phyloP scores from a whole-genome alignment of 768 basidiomycete genomes.

The Lactarius pseudohatsudake region DNA sequence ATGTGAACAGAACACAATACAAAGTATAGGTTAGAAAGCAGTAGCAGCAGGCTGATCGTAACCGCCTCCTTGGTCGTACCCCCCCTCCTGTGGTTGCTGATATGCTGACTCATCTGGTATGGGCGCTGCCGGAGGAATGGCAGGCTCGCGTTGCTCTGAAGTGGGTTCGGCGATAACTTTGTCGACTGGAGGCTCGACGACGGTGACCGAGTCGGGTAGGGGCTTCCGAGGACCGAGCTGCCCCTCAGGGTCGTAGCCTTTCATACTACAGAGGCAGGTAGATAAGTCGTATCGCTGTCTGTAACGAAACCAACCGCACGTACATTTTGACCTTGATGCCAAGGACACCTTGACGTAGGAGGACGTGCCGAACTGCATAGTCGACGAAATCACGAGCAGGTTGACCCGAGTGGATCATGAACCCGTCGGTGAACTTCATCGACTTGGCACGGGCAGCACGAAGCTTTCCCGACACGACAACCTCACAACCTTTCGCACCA shows the following conservation, averaged over 20 bases:
- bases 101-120: constrained; percentile 48
- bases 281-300: background rate
- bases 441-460: constrained; percentile 99
- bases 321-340: constrained; percentile 99
- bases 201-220: constrained; percentile 91
- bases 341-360: constrained; percentile 97
- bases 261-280: constrained; percentile 68
- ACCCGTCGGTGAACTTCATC: constrained; percentile 99
- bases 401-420: constrained; percentile 99
- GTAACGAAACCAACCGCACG: constrained; percentile 31
- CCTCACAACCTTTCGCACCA: constrained; percentile 98
- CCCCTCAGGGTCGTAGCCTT: constrained; percentile 92
- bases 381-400: constrained; percentile 96
- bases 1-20: constrained; percentile 12
- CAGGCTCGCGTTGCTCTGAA: constrained; percentile 82
- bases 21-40: constrained; percentile 51
- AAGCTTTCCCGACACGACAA: constrained; percentile 99
- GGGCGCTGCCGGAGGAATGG: constrained; percentile 48
- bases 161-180: constrained; percentile 87
- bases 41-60: constrained; percentile 31
- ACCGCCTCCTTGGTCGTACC: constrained; percentile 35
- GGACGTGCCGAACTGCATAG: constrained; percentile 95
- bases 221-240: constrained; percentile 86
- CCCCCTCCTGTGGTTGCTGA: constrained; percentile 40
- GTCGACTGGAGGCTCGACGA: constrained; percentile 86